A percentile compares a stretch with the other conserved stretches of the same genome.
Evolutionary conservation across 2,329 filamentous ascomycete species (phyloP).

Genomic region (Trichoderma lentiforme): DNA sequence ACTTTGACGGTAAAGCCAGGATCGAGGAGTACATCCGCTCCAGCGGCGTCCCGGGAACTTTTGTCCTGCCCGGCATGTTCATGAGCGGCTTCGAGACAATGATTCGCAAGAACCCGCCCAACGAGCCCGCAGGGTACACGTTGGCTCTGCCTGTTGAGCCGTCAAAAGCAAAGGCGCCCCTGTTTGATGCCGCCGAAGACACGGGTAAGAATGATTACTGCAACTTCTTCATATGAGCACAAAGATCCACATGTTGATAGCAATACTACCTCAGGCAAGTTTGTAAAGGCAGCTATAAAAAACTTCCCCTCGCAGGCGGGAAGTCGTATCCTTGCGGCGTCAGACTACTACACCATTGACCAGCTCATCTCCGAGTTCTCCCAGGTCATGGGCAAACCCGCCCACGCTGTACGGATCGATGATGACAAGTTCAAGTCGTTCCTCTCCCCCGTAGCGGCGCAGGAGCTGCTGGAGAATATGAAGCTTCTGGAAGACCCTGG

Average conservation of each 20-base stretch:
- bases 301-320: slow-evolving; percentile 26
- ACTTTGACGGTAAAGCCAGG: slow-evolving; percentile 57
- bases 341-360: slow-evolving; percentile 35
- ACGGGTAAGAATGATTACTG: slow-evolving; percentile 33
- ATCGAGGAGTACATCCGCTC: slow-evolving; percentile 55
- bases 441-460: slow-evolving; percentile 27
- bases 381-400: slow-evolving; percentile 34
- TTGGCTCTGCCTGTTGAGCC: slow-evolving; percentile 30
- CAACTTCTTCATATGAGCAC: neutral
- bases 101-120: slow-evolving; percentile 25
- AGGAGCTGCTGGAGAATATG: slow-evolving; percentile 43
- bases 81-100: slow-evolving; percentile 47
- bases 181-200: slow-evolving; percentile 38
- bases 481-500: slow-evolving; percentile 40
- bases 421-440: slow-evolving; percentile 36
- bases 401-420: slow-evolving; percentile 30
- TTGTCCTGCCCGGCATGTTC: slow-evolving; percentile 51
- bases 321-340: slow-evolving; percentile 36
- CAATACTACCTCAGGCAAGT: slow-evolving; percentile 27
- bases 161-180: slow-evolving; percentile 34
- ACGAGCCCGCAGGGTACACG: slow-evolving; percentile 29
- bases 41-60: slow-evolving; percentile 47
- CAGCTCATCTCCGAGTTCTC: slow-evolving; percentile 35
- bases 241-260: neutral
- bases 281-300: slow-evolving; percentile 35